Evolutionary conservation across 805 yeast species (phyloP).

Genomic region (Candida sakaeoensis): DNA sequence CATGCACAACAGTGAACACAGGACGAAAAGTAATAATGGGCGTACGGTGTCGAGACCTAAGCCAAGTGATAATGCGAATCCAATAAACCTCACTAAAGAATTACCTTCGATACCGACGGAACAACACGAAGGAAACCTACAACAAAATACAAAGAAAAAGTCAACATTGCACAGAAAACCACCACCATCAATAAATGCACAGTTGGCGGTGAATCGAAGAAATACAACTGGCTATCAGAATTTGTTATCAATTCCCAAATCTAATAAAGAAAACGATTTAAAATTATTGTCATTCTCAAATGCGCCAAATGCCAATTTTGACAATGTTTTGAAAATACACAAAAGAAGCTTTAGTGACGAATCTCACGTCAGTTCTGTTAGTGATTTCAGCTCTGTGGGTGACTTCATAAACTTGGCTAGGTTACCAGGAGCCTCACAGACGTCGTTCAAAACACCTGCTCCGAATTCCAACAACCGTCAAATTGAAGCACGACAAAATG

Average conservation of each 20-base stretch:
- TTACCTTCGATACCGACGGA: background rate
- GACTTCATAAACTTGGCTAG: constrained; percentile 23
- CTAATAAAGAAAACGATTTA: constrained; percentile 14
- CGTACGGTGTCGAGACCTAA: too few relatives aligned
- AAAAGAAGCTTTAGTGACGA: constrained; percentile 36
- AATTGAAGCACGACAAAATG: background rate
- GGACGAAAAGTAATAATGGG: too few relatives aligned
- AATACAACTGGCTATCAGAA: constrained; percentile 1
- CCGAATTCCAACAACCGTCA: too few relatives aligned
- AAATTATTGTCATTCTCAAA: constrained; percentile 11
- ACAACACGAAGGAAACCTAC: background rate
- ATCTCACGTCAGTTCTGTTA: constrained; percentile 35
- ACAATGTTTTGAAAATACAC: constrained; percentile 14
- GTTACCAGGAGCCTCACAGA: background rate
- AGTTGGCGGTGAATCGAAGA: background rate
- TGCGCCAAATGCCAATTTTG: constrained; percentile 9
- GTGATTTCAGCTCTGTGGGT: constrained; percentile 34
- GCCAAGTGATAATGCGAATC: too few relatives aligned
- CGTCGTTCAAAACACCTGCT: too few relatives aligned
- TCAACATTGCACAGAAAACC: constrained; percentile 3
- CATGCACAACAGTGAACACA: background rate
- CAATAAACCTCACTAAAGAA: background rate
- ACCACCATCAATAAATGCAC: constrained; percentile 6
- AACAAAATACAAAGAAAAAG: background rate
- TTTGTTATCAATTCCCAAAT: constrained; percentile 5